These are phyloP conservation scores for Solanum appendiculatum DNA, from an alignment of 257 asterid genomes.

Conservation along the genomic window DNA sequence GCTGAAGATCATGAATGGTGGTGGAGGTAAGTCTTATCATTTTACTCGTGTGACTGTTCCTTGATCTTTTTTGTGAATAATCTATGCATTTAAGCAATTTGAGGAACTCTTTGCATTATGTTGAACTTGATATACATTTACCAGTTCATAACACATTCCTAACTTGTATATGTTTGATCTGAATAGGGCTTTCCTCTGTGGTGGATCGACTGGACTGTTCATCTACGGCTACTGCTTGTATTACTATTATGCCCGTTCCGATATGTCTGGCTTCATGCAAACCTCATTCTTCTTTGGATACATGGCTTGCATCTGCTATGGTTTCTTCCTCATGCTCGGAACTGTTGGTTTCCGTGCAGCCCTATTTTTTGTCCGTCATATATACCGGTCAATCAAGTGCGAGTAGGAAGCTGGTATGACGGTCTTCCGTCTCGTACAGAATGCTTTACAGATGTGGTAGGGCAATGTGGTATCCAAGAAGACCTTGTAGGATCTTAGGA, in stretches of 20 bases:
- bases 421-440: background rate
- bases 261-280: slow-evolving; percentile 27
- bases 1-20: slow-evolving; percentile 32
- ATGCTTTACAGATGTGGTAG: background rate
- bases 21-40: slow-evolving; percentile 14
- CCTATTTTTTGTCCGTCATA: slow-evolving; percentile 20
- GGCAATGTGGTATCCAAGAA: background rate
- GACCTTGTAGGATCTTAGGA: background rate
- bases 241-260: slow-evolving; percentile 21
- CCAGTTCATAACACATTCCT: background rate
- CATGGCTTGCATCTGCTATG: slow-evolving; percentile 27
- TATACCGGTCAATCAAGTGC: slow-evolving; percentile 23
- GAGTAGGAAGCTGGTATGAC: slow-evolving; percentile 4
- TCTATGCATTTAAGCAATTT: background rate
- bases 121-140: background rate
- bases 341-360: slow-evolving; percentile 25
- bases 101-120: background rate
- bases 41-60: background rate
- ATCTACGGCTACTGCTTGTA: slow-evolving; percentile 23
- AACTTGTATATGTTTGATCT: background rate
- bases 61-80: background rate
- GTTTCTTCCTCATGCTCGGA: slow-evolving; percentile 27
- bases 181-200: slow-evolving; percentile 18
- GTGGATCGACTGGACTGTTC: slow-evolving; percentile 26
- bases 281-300: slow-evolving; percentile 24